Base-by-base conservation (phyloP, 179 eudicot genomes). In the Beta macrorhiza region DNA sequence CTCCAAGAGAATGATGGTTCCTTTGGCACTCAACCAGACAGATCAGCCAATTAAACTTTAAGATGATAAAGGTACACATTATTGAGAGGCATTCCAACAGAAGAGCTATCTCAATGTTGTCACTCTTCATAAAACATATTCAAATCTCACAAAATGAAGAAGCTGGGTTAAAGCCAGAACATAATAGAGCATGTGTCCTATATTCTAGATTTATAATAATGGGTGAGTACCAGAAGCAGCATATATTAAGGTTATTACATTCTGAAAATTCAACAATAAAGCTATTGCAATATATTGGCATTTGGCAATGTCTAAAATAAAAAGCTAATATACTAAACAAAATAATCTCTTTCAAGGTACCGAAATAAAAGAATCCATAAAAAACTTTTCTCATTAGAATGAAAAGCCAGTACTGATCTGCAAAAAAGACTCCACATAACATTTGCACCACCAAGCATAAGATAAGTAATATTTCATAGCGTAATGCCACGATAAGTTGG, bases 371-470 rank as follows among this genome's bases (percentile, higher is more conserved):
- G 12, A 15, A 44, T 32, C 37, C 53, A 67, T 25, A 8, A 5
- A 52, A 2, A 15, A 76, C 44, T 19, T 51, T 37, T 4, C 22
- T 29, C 25, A 9, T 32, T 75, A 7, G 67, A 51, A 15, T 2
- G 19, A 58, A 22, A 29, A 25, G 45, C 62, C 75, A 74, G 52
- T 37, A 37, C 42, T 37, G 73, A 44, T 74, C 14, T 12, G 58
- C 14, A 20, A 71, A 58, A n/a, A 32, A 2, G 45, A 9, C 37
- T 51, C 42, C 42, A 37, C 3, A 52, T 51, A 20, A 62, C 51
- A 45, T 80, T 62, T 20, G 51, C 72, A 78, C 52, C 67, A 49
- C 15, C 51, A 49, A 79, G 61, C 82, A 79, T n/a, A 16, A 57
- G 15, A 10, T 37, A 37, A 37, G 42, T 3, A 14, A 67, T 52